Percentiles rank a stretch among this genome's conserved stretches.
Conservation (phyloP, 148 eudicot species). For the Rhododendron griersonianum region DNA sequence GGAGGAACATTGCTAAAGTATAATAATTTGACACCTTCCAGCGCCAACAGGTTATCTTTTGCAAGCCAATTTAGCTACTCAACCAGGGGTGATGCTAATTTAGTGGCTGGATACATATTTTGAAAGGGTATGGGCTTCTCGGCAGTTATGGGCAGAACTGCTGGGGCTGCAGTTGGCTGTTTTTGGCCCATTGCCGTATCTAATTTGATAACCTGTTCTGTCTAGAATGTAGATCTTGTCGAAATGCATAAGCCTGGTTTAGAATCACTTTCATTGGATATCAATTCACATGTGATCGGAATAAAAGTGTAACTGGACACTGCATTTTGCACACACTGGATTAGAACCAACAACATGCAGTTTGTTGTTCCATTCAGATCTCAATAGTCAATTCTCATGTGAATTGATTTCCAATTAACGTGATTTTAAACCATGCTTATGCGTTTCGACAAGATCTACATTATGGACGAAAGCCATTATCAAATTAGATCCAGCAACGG, state of each 20-base stretch:
- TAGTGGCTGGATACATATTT: neutral
- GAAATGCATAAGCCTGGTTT: neutral
- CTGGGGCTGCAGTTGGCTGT: neutral
- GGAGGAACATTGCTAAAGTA: neutral
- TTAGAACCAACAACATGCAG: too few species aligned
- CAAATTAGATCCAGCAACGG: neutral
- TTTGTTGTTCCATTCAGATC: too few species aligned
- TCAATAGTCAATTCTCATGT: too few species aligned
- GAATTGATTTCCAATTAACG: too few species aligned
- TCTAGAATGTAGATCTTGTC: neutral
- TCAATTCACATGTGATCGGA: too few species aligned
- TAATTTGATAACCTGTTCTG: neutral
- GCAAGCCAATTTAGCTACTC: neutral
- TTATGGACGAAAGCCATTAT: neutral
- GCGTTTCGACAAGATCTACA: neutral
- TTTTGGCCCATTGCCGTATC: neutral
- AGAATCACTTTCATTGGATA: neutral
- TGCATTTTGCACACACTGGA: neutral
- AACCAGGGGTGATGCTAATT: neutral
- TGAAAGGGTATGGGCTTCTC: neutral
- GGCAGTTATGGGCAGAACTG: too few species aligned
- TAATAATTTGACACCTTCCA: neutral
- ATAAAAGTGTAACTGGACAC: neutral
- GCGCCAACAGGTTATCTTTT: neutral
- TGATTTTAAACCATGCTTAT: neutral